phyloP scores from a whole-genome alignment of 2,329 filamentous ascomycete species.

The Ophiosphaerella korrae region DNA sequence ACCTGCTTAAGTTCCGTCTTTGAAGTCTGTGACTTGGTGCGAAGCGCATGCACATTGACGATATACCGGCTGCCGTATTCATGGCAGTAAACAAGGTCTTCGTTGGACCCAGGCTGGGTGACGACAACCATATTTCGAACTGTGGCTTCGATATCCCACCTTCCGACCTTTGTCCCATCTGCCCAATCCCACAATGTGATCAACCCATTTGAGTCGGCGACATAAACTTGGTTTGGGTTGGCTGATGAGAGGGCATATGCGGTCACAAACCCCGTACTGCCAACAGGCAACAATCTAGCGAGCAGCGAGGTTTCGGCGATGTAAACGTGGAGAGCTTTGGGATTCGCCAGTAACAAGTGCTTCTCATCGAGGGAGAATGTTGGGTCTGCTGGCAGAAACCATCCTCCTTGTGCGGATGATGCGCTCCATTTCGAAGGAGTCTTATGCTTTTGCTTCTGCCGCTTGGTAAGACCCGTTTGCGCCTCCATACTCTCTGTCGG shows the following conservation, averaged over 20 bases:
- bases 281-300: conserved; percentile 68
- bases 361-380: conserved; percentile 63
- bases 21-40: conserved; percentile 32
- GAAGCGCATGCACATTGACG: conserved; percentile 43
- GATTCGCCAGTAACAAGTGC: conserved; percentile 74
- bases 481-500: not conserved
- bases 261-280: conserved; percentile 50
- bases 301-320: conserved; percentile 81
- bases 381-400: conserved; percentile 61
- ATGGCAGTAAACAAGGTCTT: conserved; percentile 48
- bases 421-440: conserved; percentile 35
- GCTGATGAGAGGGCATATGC: conserved; percentile 58
- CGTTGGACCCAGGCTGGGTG: conserved; percentile 31
- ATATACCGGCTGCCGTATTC: conserved; percentile 48
- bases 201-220: conserved; percentile 57
- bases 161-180: conserved; percentile 49
- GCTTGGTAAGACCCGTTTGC: conserved; percentile 5
- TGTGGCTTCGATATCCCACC: conserved; percentile 50
- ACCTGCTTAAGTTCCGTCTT: conserved; percentile 43
- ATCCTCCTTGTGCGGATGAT: conserved; percentile 59
- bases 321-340: conserved; percentile 78
- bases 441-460: conserved; percentile 31
- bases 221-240: conserved; percentile 59
- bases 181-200: conserved; percentile 66
- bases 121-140: conserved; percentile 42